phyloP scores from a whole-genome alignment of 2,329 filamentous ascomycete species.

The Cadophora gregata region DNA sequence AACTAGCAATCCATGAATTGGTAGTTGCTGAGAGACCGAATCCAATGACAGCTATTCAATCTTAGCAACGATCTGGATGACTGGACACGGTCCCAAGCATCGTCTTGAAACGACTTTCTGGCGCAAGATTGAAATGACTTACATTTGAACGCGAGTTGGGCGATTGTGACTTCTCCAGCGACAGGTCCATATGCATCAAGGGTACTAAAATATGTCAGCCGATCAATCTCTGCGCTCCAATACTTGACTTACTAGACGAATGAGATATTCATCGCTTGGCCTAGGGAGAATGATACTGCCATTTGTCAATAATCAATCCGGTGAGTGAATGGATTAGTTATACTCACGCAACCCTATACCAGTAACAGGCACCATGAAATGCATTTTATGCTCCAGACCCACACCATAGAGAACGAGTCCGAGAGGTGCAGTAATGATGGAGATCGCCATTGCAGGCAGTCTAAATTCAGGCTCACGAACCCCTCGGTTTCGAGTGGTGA shows the following conservation, averaged over 20 bases:
- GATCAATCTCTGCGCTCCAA: neutral
- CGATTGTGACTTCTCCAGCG: conserved; percentile 30
- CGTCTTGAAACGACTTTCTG: too few species aligned
- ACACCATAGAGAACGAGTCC: conserved; percentile 46
- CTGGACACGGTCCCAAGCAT: neutral
- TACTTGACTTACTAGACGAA: conserved; percentile 28
- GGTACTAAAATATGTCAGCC: conserved; percentile 6
- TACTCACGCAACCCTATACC: conserved; percentile 26
- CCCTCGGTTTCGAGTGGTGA: conserved; percentile 32
- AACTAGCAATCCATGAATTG: conserved; percentile 27
- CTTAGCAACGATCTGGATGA: neutral
- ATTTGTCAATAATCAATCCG: neutral
- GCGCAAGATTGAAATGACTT: neutral
- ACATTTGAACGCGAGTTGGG: conserved; percentile 32
- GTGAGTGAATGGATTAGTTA: neutral
- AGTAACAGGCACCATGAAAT: conserved; percentile 31
- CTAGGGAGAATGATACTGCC: conserved; percentile 30
- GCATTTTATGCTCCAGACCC: conserved; percentile 40
- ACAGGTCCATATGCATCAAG: conserved; percentile 33
- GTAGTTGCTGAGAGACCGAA: conserved; percentile 28
- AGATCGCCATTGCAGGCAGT: conserved; percentile 42
- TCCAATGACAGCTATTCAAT: conserved; percentile 23
- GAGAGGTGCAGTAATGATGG: conserved; percentile 40
- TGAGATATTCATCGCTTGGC: conserved; percentile 34
- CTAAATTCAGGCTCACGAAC: conserved; percentile 41